phyloP scores from a whole-genome alignment of 495 filamentous ascomycete genomes.

The Tuber borchii region DNA sequence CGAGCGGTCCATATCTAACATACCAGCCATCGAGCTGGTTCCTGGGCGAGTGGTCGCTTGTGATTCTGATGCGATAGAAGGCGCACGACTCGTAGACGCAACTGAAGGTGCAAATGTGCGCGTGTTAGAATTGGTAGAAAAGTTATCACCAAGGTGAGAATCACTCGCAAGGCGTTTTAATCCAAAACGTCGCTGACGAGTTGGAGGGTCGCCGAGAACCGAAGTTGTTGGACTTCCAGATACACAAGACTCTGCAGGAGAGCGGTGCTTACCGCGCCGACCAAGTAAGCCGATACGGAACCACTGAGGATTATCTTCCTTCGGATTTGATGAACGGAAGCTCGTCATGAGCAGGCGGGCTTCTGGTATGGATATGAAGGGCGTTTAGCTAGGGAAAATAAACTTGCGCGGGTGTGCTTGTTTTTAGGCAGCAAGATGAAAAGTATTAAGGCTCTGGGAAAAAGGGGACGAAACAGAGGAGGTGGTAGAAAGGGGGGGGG shows the following conservation, averaged over 20 bases:
- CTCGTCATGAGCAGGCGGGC: slow-evolving; percentile 40
- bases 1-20: slow-evolving; percentile 69
- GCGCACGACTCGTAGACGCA: slow-evolving; percentile 29
- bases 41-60: slow-evolving; percentile 42
- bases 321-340: slow-evolving; percentile 40
- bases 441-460: slow-evolving; percentile 32
- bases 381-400: slow-evolving; percentile 28
- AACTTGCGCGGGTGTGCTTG: not conserved
- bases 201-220: slow-evolving; percentile 39
- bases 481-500: slow-evolving; percentile 32
- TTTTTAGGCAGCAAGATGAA: slow-evolving; percentile 31
- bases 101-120: slow-evolving; percentile 35
- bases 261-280: slow-evolving; percentile 40
- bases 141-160: slow-evolving; percentile 38
- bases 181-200: slow-evolving; percentile 38
- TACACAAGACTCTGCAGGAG: slow-evolving; percentile 40
- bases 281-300: slow-evolving; percentile 38
- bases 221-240: slow-evolving; percentile 37
- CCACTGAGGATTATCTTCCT: slow-evolving; percentile 41
- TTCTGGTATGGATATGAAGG: slow-evolving; percentile 12
- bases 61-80: slow-evolving; percentile 35
- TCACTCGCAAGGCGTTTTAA: slow-evolving; percentile 40
- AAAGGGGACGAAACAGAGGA: slow-evolving; percentile 29
- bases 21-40: slow-evolving; percentile 55
- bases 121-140: slow-evolving; percentile 25